Evolutionary conservation across 2,329 filamentous ascomycete genomes (phyloP), one percentile per base, ranked within the genome.

Genomic region (Calonectria fujianensis): DNA sequence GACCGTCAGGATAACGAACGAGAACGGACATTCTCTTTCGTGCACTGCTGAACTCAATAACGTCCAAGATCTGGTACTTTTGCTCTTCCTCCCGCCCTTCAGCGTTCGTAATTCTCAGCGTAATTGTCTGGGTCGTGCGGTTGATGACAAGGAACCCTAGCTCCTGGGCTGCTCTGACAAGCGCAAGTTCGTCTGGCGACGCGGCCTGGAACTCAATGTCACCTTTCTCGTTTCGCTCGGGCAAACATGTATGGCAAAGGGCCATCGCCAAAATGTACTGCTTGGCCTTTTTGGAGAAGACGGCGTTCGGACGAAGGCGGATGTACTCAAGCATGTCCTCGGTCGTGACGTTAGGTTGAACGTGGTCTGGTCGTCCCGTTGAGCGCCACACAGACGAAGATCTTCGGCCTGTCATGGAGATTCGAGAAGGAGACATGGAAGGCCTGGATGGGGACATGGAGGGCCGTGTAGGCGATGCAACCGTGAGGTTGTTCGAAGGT

Each of bases 11-110:
- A 83, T 95, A 96, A n/a, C 94, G 93, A 2, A 98, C 91, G 32
- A 98, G 86, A 52, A 98, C 92, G 0, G 96, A 96, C 96, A 98
- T 98, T 51, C 96, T 91, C 85, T 98, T 98, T 31, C 96, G 90
- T 75, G 94, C 92, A 84, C 95, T 97, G 75, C 94, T 97, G 80
- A 98, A 98, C 82, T 98, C 96, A 73, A 98, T 95, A 5, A 97
- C 90, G 80, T 98, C 95, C 39, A 98, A 85, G 6, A 98, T 90
- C 75, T 97, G 91, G 79, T 96, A 98, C 0, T 88, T 89, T 79
- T 95, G 93, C 3, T 89, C 87, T 4, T 89, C 85, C 11, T 82
- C 80, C 4, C 81, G 79, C 6, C 86, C 87, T 35, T 84, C 83
- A 4, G 83, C 79, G 20, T 83, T 83, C 0, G 82, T 83, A 27